Evolutionary conservation across 805 yeast genomes (phyloP), one percentile per base, ranked within the genome.

Genomic region (Teunomyces stri): DNA sequence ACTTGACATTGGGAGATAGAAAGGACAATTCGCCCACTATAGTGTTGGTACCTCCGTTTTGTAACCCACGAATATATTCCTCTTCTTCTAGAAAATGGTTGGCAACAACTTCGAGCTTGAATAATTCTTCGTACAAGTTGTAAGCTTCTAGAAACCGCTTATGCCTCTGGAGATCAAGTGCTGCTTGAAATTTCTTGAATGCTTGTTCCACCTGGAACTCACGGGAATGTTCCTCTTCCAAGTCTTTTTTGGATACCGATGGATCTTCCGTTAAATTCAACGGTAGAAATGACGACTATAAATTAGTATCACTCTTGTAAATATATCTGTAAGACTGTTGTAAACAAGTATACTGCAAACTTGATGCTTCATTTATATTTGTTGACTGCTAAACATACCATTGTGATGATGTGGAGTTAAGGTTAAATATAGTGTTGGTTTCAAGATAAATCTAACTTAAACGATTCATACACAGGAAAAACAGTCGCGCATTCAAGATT

Each of bases 151-250:
- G 65, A 50, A 73, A 76, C 2, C 78, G 59, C 2, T 68, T 65
- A 1, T 68, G 62, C 51, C 82, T 81, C 54, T 94, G 92, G 7
- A 68, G 68, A 7, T 66, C 63, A 38, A 94, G 69, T 0, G 97
- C 97, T 16, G 67, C 65, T 56, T 89, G 89, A 60, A 86, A 89
- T 10, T 83, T 66, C 54, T 80, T 81, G 62, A 86, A 85, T 3
- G 96, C 94, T 59, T 87, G 87, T 63, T 94, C 98, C 16, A 84
- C 77, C 67, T 92, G 97, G 20, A 92, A 71, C 61, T 94, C 99
- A 42, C 96, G 73, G 1, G 97, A 86, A 58, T 90, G 96, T 53
- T 89, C 92, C 53, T 91, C 96, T 29, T 85, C 86, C 34, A 65
- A 54, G 46, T 69, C 75, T 49, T 70, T 69, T 52, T 88, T 92